phyloP scores from a whole-genome alignment of 23 red algal genomes.

The Agarophyton chilense region DNA sequence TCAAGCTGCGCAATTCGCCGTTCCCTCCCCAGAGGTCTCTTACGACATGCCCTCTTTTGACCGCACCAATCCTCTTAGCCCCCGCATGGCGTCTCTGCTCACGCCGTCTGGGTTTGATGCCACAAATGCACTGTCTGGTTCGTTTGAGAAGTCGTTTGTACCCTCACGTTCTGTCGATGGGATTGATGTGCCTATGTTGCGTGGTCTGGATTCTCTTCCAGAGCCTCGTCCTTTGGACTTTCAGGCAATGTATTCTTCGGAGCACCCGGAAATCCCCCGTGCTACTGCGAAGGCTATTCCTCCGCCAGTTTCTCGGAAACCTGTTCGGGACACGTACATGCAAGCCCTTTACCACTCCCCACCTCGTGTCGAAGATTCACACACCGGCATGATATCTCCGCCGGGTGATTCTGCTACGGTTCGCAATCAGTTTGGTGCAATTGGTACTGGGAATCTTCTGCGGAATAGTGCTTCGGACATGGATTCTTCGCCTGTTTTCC shows the following conservation, averaged over 20 bases:
- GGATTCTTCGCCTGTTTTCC: neutral
- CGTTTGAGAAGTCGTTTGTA: neutral
- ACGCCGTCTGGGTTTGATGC: constrained; percentile 12
- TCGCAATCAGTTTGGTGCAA: neutral
- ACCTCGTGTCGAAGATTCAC: neutral
- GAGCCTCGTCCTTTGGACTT: neutral
- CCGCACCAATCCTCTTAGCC: neutral
- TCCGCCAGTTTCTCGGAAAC: neutral
- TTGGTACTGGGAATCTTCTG: neutral
- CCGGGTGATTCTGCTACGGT: neutral
- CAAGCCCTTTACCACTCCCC: constrained; percentile 56
- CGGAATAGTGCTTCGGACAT: neutral
- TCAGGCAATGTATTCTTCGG: neutral
- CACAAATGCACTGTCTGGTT: neutral
- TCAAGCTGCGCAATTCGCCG: neutral
- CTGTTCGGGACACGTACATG: constrained; percentile 34
- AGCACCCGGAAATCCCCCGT: neutral
- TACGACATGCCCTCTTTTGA: constrained; percentile 8
- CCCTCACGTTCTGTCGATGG: neutral
- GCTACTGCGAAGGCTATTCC: neutral
- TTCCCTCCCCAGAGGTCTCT: neutral
- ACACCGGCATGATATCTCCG: neutral
- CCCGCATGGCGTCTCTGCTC: neutral
- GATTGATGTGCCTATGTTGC: neutral
- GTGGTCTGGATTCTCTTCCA: constrained; percentile 6